Conservation (phyloP, 768 basidiomycete species). For the Xerocomellus dryophilus region DNA sequence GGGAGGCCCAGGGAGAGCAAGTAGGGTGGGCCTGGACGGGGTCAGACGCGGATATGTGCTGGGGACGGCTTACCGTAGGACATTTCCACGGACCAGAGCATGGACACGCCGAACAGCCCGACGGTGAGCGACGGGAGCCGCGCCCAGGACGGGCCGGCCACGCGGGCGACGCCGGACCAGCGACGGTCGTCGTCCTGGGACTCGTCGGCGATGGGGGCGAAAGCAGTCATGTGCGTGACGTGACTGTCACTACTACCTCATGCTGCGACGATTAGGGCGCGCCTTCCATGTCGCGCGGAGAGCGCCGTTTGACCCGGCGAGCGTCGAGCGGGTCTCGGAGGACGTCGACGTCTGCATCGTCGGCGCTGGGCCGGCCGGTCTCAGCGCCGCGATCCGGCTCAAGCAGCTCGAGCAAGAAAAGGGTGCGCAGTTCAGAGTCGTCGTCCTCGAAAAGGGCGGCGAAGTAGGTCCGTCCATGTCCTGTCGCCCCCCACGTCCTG, state of each 20-base stretch:
- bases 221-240: slow-evolving; percentile 39
- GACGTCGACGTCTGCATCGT: slow-evolving; percentile 97
- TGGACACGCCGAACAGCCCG: slow-evolving; percentile 79
- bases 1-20: slow-evolving; percentile 83
- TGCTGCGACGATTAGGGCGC: too few relatives aligned
- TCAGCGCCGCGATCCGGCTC: slow-evolving; percentile 92
- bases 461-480: slow-evolving; percentile 71
- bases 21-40: slow-evolving; percentile 69
- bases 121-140: slow-evolving; percentile 70
- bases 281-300: slow-evolving; percentile 22
- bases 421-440: slow-evolving; percentile 73
- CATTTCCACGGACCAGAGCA: slow-evolving; percentile 95
- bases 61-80: slow-evolving; percentile 58
- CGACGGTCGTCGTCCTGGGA: slow-evolving; percentile 37
- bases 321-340: slow-evolving; percentile 82
- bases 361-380: slow-evolving; percentile 91
- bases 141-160: slow-evolving; percentile 66
- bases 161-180: slow-evolving; percentile 53
- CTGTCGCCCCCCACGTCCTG: too few relatives aligned
- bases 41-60: background rate
- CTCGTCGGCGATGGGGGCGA: slow-evolving; percentile 45
- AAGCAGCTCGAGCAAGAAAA: slow-evolving; percentile 70
- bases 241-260: too few relatives aligned
- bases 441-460: slow-evolving; percentile 91
- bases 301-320: slow-evolving; percentile 49